Evolutionary conservation across 2,329 filamentous ascomycete genomes (phyloP), one percentile per base, ranked within the genome.

Genomic region (Cytospora piceae): DNA sequence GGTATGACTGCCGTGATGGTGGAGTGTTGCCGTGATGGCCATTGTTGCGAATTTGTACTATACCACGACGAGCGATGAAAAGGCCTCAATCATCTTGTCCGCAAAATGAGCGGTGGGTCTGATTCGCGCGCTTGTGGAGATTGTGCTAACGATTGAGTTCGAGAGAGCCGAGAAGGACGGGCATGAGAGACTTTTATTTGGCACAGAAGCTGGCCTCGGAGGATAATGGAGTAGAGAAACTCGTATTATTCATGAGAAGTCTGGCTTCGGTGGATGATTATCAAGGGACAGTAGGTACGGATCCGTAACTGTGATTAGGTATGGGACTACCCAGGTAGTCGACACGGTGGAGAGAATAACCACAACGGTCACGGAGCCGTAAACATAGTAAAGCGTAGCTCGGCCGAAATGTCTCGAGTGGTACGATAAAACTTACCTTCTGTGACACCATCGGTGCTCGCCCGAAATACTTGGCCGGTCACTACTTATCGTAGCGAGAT

Each of bases 41-140:
- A 82, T 89, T 77, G 85, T 87, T 70, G 86, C 86, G 71, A 86
- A 89, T 72, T 84, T 87, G 67, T 89, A 89, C 80, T 85, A 81
- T 76, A 75, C 87, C 53, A 81, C 89, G 71, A 87, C 87, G 79
- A 79, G 81, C 73, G 17, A 82, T 87, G n/a, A 71, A 71, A 76
- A 34, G 83, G 80, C 78, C 81, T 89, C 69, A 82, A 86, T 74
- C 81, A 88, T 74, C 81, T 90, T 51, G 87, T 87, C 67, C 85
- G 87, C 75, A 84, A 86, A 79, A 82, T 86, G 77, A 83, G 87
- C 71, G 83, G 79, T 73, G 78, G 80, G 72, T 83, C 85, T 77
- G 85, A 89, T 37, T 37, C 75, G 87, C 85, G 69, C 80, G 69
- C 85, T 89, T 76, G 87, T 89, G 82, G 88, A 89, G 79, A 85